Conservation (phyloP, 2,329 filamentous ascomycete genomes). For the Hypoxylon sp. region DNA sequence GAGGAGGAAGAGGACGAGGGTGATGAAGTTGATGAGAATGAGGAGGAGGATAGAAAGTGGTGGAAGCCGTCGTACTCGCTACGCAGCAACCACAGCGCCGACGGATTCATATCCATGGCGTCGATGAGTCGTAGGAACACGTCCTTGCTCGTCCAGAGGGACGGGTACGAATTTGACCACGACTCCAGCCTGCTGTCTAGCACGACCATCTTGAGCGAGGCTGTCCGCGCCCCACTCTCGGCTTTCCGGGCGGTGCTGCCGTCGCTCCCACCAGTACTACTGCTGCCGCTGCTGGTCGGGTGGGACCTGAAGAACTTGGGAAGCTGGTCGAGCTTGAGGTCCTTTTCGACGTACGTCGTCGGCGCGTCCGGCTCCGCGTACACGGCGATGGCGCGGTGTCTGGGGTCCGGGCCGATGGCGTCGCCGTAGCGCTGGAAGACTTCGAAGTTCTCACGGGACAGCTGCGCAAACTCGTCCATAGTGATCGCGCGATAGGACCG, state of each 20-base stretch:
- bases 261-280: too few species aligned
- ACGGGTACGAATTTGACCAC: slow-evolving; percentile 29
- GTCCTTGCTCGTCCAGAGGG: slow-evolving; percentile 42
- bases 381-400: slow-evolving; percentile 26
- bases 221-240: neutral
- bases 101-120: slow-evolving; percentile 40
- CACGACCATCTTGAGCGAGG: slow-evolving; percentile 31
- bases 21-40: neutral
- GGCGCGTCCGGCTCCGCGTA: slow-evolving; percentile 12
- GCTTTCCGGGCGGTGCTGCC: neutral
- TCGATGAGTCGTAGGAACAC: slow-evolving; percentile 43
- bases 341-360: slow-evolving; percentile 30
- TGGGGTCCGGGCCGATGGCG: slow-evolving; percentile 25
- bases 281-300: slow-evolving; percentile 1
- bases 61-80: slow-evolving; percentile 47
- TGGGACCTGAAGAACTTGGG: slow-evolving; percentile 24
- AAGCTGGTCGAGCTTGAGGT: slow-evolving; percentile 21
- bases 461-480: slow-evolving; percentile 42
- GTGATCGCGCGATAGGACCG: slow-evolving; percentile 6
- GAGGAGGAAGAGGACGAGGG: neutral
- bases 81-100: slow-evolving; percentile 45
- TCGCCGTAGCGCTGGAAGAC: slow-evolving; percentile 36
- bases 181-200: slow-evolving; percentile 36
- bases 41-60: slow-evolving; percentile 41
- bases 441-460: slow-evolving; percentile 39